A percentile compares a stretch with the other conserved stretches of the same genome.
phyloP scores from a whole-genome alignment of 495 filamentous ascomycete species.

The Daldinia decipiens region DNA sequence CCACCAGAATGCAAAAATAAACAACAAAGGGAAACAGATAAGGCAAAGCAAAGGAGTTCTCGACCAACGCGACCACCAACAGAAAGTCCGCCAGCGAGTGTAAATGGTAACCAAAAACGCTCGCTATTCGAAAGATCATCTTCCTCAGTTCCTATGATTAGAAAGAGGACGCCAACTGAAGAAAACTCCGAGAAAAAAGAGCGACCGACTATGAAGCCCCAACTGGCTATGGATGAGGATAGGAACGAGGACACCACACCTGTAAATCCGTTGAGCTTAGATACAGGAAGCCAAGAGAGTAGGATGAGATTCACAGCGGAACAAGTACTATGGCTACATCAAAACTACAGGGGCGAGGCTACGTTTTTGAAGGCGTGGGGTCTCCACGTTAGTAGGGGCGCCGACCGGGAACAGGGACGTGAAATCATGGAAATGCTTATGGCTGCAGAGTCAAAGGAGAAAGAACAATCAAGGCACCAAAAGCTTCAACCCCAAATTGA shows the following conservation, averaged over 20 bases:
- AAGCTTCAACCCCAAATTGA: not conserved
- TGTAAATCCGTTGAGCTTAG: not conserved
- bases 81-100: not conserved
- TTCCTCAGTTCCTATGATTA: not conserved
- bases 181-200: slow-evolving; percentile 3
- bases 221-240: not conserved
- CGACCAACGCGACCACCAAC: not conserved
- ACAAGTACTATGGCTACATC: slow-evolving; percentile 55
- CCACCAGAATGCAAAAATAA: not conserved
- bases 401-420: slow-evolving; percentile 49
- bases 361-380: slow-evolving; percentile 57
- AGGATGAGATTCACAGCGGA: slow-evolving; percentile 30
- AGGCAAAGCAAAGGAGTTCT: slow-evolving; percentile 8
- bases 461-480: not conserved
- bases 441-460: slow-evolving; percentile 39
- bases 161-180: not conserved
- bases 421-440: slow-evolving; percentile 54
- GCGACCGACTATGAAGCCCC: not conserved
- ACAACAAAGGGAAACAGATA: not conserved
- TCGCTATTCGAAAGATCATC: not conserved
- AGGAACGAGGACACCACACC: not conserved
- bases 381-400: slow-evolving; percentile 45
- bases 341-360: slow-evolving; percentile 55
- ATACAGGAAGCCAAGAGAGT: not conserved
- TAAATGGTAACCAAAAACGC: not conserved